These are phyloP conservation scores for Talaromyces sp. DNA, from an alignment of 2,329 filamentous ascomycete genomes.

Conservation along the genomic window DNA sequence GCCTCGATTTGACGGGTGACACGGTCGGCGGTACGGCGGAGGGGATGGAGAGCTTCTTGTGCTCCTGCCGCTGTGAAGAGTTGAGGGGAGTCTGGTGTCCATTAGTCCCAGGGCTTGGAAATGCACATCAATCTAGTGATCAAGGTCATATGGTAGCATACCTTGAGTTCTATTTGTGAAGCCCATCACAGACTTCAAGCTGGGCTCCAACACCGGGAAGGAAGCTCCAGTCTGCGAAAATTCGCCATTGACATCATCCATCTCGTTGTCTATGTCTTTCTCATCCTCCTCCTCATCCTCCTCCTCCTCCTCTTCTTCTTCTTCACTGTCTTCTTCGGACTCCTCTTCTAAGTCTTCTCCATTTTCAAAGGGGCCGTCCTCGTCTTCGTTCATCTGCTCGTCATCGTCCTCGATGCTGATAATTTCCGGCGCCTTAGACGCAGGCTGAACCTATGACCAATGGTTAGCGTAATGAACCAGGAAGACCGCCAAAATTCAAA, in stretches of 20 bases:
- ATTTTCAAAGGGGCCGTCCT: conserved; percentile 28
- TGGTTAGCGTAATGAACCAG: conserved; percentile 10
- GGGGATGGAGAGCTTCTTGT: conserved; percentile 58
- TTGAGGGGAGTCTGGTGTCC: conserved; percentile 28
- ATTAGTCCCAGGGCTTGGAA: conserved; percentile 12
- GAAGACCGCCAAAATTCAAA: conserved; percentile 5
- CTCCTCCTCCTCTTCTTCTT: conserved; percentile 17
- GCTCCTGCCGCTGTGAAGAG: conserved; percentile 52
- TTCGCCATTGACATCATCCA: conserved; percentile 32
- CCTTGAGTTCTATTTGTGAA: conserved; percentile 16
- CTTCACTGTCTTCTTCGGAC: conserved; percentile 23
- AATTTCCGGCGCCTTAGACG: conserved; percentile 35
- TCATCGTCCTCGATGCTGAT: conserved; percentile 44
- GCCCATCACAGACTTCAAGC: conserved; percentile 19
- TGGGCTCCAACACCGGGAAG: conserved; percentile 29
- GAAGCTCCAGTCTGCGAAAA: conserved; percentile 30
- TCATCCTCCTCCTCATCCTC: conserved; percentile 21
- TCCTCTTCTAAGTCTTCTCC: conserved; percentile 28
- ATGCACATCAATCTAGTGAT: neutral
- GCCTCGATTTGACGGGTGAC: conserved; percentile 81
- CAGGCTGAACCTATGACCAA: neutral
- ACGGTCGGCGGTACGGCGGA: conserved; percentile 67
- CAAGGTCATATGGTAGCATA: conserved; percentile 3
- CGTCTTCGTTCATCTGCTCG: conserved; percentile 32
- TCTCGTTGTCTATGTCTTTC: conserved; percentile 30